Evolutionary conservation across 805 yeast genomes (phyloP), one percentile per base, ranked within the genome.

Genomic region (Millerozyma miso): DNA sequence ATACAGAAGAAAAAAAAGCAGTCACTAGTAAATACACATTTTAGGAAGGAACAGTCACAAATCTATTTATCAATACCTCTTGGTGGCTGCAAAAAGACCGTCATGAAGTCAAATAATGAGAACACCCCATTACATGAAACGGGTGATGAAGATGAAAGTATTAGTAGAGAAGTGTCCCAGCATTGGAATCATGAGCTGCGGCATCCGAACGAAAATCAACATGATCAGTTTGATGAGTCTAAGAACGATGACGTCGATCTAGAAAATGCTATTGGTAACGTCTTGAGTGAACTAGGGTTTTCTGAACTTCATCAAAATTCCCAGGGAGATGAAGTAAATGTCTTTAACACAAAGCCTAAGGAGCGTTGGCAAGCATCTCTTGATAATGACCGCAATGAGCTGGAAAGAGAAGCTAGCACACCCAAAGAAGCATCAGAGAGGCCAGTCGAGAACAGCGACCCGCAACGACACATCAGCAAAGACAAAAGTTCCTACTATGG

Each of bases 211-310:
- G 48, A 42, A 4, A 26, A 38, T 13, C 19, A 20, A 12, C 13
- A 31, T 37, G 20, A 15, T 12, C 42, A 26, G 35, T 6, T 5
- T 34, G 33, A 36, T 33, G 36, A 13, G 31, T 12, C 14, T 44
- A 39, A 39, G 12, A 26, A 39, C 18, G 37, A 41, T 14, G 57
- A 53, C 35, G 42, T 41, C 10, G 53, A 56, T 32, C 40, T 60
- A 18, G 58, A 55, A 12, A 56, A 51, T 20, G 66, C 63, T 16
- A 63, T 63, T 18, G 69, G 67, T 4, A 50, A 59, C 38, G 69
- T 63, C 3, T 59, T 63, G 44, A 35, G 38, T 19, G 20, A 38
- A 18, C 26, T 37, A 19, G 39, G 23, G 17, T 31, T 29, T 8
- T 17, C 29, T 14, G 14, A 17, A 15, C 38, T 32, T 29, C 17